Evolutionary conservation across 805 yeast genomes (phyloP), one percentile per base, ranked within the genome.

Genomic region (Yarrowia sp.): DNA sequence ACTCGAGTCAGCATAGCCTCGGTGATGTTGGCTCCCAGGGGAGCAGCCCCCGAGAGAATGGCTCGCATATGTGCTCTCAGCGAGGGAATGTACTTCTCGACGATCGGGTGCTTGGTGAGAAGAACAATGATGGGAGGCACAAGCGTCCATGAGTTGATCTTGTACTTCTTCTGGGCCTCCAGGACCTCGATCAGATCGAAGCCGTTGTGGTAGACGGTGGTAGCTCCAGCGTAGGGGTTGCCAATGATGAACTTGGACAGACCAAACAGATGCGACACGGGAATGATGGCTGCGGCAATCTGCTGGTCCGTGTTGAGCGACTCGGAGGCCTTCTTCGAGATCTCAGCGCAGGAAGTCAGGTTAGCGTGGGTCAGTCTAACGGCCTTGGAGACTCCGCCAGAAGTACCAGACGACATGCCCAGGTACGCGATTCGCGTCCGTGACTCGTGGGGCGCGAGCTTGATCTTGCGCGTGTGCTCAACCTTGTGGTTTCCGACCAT

Each of bases 381-480:
- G 67, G 94, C 94, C 76, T 88, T 88, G 65, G 94, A 91, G 9
- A 55, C 46, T 36, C 83, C 80, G 60, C 94, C 93, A 13, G 74
- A 68, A 12, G 77, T 74, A 6, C 74, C 74, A 2, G 70, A 66
- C 2, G 74, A 72, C 62, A 72, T 70, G 64, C 73, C 68, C 66
- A 68, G 68, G 63, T 70, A 70, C 1, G 72, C 73, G 13, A 58
- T 39, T 38, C 61, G 35, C 2, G 33, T 27, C 6, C 29, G 33
- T 4, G 61, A 27, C 47, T 55, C 61, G 25, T 39, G 27, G 21
- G 61, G 61, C 2, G 35, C 36, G 27, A 55, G 47, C 36, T 38
- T 27, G 38, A 55, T 25, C 47, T 55, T 55, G 4, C 61, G 18
- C 4, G 29, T 21, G 21, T 55, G 47, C 1, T 38, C 47, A 2